A percentile compares a stretch with the other conserved stretches of the same genome.
Conservation (phyloP, 768 basidiomycete genomes). For the Kwoniella sp. region DNA sequence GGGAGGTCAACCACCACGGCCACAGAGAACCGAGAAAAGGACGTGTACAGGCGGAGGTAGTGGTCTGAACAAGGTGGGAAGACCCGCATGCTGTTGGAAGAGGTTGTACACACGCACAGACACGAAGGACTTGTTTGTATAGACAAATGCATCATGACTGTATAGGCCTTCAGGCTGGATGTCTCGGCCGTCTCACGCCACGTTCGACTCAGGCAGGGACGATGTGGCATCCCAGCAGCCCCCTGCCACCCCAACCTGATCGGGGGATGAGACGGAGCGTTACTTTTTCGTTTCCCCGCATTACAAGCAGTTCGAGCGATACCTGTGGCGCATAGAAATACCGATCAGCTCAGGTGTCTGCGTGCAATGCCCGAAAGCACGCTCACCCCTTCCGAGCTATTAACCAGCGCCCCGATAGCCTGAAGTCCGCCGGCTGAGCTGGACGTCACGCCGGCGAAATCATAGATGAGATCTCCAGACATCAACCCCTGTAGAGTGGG, state of each 20-base stretch:
- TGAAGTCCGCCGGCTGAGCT: slow-evolving; percentile 66
- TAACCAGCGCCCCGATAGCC: slow-evolving; percentile 69
- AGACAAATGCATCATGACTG: too few relatives aligned
- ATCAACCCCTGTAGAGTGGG: slow-evolving; percentile 13
- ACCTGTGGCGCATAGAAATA: slow-evolving; percentile 3
- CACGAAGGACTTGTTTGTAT: too few relatives aligned
- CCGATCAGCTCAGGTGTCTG: too few relatives aligned
- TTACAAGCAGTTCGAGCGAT: slow-evolving; percentile 19
- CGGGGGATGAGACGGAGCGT: slow-evolving; percentile 63
- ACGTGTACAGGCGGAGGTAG: neutral
- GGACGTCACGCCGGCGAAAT: slow-evolving; percentile 57
- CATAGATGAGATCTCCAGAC: slow-evolving; percentile 26
- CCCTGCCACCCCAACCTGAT: slow-evolving; percentile 81
- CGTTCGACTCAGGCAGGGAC: slow-evolving; percentile 5
- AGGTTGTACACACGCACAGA: too few relatives aligned
- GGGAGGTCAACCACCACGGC: neutral
- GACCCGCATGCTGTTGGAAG: too few relatives aligned
- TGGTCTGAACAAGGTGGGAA: too few relatives aligned
- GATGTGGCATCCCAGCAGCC: slow-evolving; percentile 65
- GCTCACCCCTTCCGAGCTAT: slow-evolving; percentile 72
- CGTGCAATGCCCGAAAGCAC: neutral
- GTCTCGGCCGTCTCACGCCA: too few relatives aligned
- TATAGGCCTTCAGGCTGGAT: too few relatives aligned
- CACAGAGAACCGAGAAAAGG: neutral
- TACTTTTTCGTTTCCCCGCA: slow-evolving; percentile 32